A percentile compares a stretch with the other conserved stretches of the same genome.
These are phyloP conservation scores for Diplotaxis tenuifolia DNA, from an alignment of 345 rosid species.

Conservation along the genomic window DNA sequence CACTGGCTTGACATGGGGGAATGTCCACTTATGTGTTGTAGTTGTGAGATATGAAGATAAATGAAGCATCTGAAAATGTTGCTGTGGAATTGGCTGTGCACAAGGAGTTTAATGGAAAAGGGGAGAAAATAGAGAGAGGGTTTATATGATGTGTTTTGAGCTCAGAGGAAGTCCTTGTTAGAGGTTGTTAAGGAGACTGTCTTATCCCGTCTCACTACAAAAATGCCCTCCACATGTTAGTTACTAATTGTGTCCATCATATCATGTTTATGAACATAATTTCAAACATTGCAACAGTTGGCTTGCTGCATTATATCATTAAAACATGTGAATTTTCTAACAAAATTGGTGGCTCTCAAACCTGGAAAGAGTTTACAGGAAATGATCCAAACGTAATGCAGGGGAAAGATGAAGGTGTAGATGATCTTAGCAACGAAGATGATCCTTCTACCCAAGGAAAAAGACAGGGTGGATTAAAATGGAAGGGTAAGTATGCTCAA, in stretches of 20 bases:
- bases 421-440: conserved; percentile 41
- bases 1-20: conserved; percentile 9
- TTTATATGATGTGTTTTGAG: conserved; percentile 43
- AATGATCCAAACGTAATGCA: conserved; percentile 88
- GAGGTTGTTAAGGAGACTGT: conserved; percentile 93
- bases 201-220: conserved; percentile 72
- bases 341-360: conserved; percentile 78
- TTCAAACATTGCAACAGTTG: not conserved
- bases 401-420: conserved; percentile 95
- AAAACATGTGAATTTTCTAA: conserved; percentile 78
- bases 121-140: conserved; percentile 94
- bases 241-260: not conserved
- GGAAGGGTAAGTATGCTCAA: conserved; percentile 59
- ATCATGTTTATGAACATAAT: not conserved
- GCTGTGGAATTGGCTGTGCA: conserved; percentile 88
- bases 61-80: conserved; percentile 83
- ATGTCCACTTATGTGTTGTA: conserved; percentile 22
- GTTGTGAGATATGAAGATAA: conserved; percentile 87
- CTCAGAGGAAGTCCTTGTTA: conserved; percentile 72
- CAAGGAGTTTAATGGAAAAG: conserved; percentile 89
- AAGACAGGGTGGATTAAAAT: conserved; percentile 47
- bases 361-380: conserved; percentile 75
- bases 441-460: conserved; percentile 36
- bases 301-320: not conserved
- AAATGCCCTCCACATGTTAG: conserved; percentile 90